Evolutionary conservation across 2,329 filamentous ascomycete genomes (phyloP).

Genomic region (Aureobasidium uvarum): DNA sequence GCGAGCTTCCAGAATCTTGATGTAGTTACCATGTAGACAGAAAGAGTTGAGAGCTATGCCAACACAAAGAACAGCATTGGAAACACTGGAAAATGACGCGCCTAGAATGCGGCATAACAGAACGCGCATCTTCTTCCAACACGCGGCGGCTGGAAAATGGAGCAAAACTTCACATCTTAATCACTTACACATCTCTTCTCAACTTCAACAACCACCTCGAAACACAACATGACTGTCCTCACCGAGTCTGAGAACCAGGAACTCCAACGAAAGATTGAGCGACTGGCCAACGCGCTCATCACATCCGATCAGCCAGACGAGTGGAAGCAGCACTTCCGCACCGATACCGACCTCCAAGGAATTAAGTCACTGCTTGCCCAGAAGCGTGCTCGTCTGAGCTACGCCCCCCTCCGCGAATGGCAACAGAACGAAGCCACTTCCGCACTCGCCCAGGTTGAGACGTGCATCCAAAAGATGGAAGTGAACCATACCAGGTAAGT

Average conservation of each 20-base stretch:
- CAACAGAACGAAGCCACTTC: background rate
- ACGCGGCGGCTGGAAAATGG: background rate
- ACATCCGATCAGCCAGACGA: background rate
- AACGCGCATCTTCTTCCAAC: background rate
- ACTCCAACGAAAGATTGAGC: background rate
- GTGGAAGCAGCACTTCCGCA: constrained; percentile 13
- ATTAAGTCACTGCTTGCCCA: constrained; percentile 9
- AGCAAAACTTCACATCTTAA: background rate
- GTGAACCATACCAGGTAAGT: constrained; percentile 3
- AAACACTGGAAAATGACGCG: background rate
- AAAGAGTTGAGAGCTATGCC: background rate
- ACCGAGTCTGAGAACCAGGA: background rate
- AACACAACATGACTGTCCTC: constrained; percentile 1
- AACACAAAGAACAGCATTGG: background rate
- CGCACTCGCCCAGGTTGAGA: background rate
- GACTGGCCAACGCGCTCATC: background rate
- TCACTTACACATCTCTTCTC: background rate
- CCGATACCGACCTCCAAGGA: constrained; percentile 4
- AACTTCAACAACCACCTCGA: background rate
- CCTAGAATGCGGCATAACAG: background rate
- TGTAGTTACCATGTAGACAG: background rate
- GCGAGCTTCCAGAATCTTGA: background rate
- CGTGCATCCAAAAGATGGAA: constrained; percentile 1
- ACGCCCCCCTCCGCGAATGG: background rate
- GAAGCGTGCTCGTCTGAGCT: background rate